Percentiles rank a stretch among this genome's conserved stretches.
These are phyloP conservation scores for Trichoderma polysporum DNA, from an alignment of 2,329 filamentous ascomycete species.

Conservation along the genomic window DNA sequence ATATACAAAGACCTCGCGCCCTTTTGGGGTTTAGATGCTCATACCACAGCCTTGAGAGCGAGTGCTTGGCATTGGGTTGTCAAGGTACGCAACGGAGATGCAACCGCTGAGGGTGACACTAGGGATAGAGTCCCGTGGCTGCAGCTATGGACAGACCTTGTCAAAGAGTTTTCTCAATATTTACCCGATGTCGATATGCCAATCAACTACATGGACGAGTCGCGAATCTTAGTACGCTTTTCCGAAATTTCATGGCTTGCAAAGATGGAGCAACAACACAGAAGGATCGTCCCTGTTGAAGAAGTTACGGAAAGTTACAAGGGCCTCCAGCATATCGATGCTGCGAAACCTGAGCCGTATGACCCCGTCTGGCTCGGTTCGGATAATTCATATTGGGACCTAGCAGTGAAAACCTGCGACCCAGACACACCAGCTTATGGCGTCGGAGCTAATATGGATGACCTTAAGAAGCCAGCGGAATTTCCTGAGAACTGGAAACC, in stretches of 20 bases:
- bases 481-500: slow-evolving; percentile 38
- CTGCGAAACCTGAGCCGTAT: slow-evolving; percentile 35
- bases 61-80: slow-evolving; percentile 47
- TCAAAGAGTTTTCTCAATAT: slow-evolving; percentile 51
- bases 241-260: slow-evolving; percentile 55
- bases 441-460: slow-evolving; percentile 33
- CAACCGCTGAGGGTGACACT: slow-evolving; percentile 40
- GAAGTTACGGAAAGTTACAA: slow-evolving; percentile 46
- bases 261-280: slow-evolving; percentile 44
- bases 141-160: slow-evolving; percentile 48
- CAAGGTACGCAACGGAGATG: slow-evolving; percentile 47
- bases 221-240: slow-evolving; percentile 60
- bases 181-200: slow-evolving; percentile 67
- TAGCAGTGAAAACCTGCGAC: slow-evolving; percentile 56
- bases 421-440: slow-evolving; percentile 51
- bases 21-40: slow-evolving; percentile 56
- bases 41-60: slow-evolving; percentile 40
- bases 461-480: slow-evolving; percentile 34
- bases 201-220: slow-evolving; percentile 64
- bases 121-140: slow-evolving; percentile 45
- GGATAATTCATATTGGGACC: slow-evolving; percentile 57
- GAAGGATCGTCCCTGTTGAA: slow-evolving; percentile 43
- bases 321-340: slow-evolving; percentile 40
- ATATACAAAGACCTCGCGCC: slow-evolving; percentile 63
- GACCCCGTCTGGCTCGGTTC: slow-evolving; percentile 48